Evolutionary conservation across 768 basidiomycete genomes (phyloP), one percentile per base, ranked within the genome.

Genomic region (Russula vinacea): DNA sequence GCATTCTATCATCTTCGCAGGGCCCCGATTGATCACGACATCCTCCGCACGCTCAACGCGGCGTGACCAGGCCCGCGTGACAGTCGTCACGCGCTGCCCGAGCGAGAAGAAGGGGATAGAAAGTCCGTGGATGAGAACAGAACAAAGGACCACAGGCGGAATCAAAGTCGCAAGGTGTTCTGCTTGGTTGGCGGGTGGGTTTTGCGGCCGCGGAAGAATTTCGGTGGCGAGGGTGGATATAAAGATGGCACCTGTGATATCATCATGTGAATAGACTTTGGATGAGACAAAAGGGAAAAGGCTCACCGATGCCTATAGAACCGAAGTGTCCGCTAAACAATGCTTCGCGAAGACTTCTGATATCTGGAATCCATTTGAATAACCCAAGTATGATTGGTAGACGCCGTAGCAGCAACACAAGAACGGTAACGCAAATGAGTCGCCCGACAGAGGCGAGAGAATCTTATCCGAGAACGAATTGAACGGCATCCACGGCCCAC

Each of bases 401-500:
- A 17, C 97, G 81, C 35, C 93, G 84, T 19, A 98, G 76, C 2
- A 94, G 68, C 56, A 99, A 78, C n/a, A 98, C 82, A 57, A 89
- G 79, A 57, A 98, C 80, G 3, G 90, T 90, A 56, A 95, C 82
- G 44, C 92, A 87, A 56, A 97, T 75, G 22, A 99, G 81, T 33
- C 94, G 80, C 90, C 94, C 93, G 11, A 91, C 86, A 49, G 80
- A 83, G 55, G 78, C 2, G 88, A 87, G 68, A 89, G 78, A 49
- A 76, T 78, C 10, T 77, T 75, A 72, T 92, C 81, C 64, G 79
- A 76, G 78, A 96, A 98, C 55, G 81, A 80, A 71, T 81, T 74
- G 76, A 99, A 98, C 1, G 97, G 97, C 84, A 95, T 95, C 88
- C 95, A 94, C 39, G 96, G 65, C 97, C 97, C 65, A 98, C 89